These are phyloP conservation scores for Malus fusca DNA, from an alignment of 306 rosid genomes.

Conservation along the genomic window DNA sequence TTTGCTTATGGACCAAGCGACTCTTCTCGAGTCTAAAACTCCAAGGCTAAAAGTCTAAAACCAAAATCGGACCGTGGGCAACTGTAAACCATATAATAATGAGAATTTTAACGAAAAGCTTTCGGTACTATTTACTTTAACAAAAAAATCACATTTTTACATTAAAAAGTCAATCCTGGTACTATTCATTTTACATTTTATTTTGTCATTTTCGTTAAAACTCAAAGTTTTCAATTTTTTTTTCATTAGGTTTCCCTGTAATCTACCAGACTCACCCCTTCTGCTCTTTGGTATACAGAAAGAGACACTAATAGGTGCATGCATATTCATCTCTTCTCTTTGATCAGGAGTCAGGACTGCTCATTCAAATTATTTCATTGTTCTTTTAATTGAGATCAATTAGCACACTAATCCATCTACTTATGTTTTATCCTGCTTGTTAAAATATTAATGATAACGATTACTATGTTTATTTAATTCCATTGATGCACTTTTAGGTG, in stretches of 20 bases:
- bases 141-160: too few relatives aligned
- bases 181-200: too few relatives aligned
- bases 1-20: slow-evolving; percentile 37
- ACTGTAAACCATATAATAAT: background rate
- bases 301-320: background rate
- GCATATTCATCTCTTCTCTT: background rate
- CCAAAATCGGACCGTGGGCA: background rate
- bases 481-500: background rate
- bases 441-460: background rate
- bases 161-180: too few relatives aligned
- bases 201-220: too few relatives aligned
- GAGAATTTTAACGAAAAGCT: too few relatives aligned
- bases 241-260: too few relatives aligned
- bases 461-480: background rate
- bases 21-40: background rate
- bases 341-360: background rate
- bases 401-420: background rate
- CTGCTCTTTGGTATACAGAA: background rate
- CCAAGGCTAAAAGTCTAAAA: background rate
- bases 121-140: fast-evolving
- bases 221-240: too few relatives aligned
- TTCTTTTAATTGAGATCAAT: background rate
- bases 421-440: background rate
- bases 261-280: background rate
- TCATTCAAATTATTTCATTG: background rate